A percentile compares a stretch with the other conserved stretches of the same genome.
Conservation (phyloP, 306 rosid genomes). For the Prinsepia uniflora region DNA sequence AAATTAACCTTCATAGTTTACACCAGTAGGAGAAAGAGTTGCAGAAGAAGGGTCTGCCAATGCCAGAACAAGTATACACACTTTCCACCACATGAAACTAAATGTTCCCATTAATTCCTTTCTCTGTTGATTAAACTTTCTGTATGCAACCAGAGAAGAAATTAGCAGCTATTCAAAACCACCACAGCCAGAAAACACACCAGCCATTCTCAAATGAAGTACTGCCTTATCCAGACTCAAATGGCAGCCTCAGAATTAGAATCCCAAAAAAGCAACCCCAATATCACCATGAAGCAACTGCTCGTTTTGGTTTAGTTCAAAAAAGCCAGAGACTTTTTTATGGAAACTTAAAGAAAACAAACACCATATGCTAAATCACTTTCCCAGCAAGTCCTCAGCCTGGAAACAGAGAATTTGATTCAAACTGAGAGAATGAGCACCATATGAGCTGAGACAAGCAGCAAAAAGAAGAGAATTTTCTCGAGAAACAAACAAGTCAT, state of each 20-base stretch:
- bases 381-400: slow-evolving; percentile 26
- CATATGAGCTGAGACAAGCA: slow-evolving; percentile 32
- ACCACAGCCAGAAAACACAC: slow-evolving; percentile 34
- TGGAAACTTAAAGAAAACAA: slow-evolving; percentile 20
- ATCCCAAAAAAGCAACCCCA: slow-evolving; percentile 33
- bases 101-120: slow-evolving; percentile 40
- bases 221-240: slow-evolving; percentile 37
- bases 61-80: slow-evolving; percentile 51
- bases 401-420: slow-evolving; percentile 40
- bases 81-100: slow-evolving; percentile 39
- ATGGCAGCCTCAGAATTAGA: slow-evolving; percentile 41
- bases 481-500: slow-evolving; percentile 33
- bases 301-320: not conserved
- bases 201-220: slow-evolving; percentile 42
- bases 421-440: slow-evolving; percentile 35
- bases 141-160: slow-evolving; percentile 21
- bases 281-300: slow-evolving; percentile 32
- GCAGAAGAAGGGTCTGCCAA: slow-evolving; percentile 59
- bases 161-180: slow-evolving; percentile 35
- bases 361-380: slow-evolving; percentile 42
- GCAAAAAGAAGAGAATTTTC: slow-evolving; percentile 39
- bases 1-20: slow-evolving; percentile 85
- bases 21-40: slow-evolving; percentile 90
- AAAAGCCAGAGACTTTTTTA: slow-evolving; percentile 26
- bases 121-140: slow-evolving; percentile 27